Evolutionary conservation across 2,329 filamentous ascomycete genomes (phyloP), one percentile per base, ranked within the genome.

Genomic region (Elsinoe perseae): DNA sequence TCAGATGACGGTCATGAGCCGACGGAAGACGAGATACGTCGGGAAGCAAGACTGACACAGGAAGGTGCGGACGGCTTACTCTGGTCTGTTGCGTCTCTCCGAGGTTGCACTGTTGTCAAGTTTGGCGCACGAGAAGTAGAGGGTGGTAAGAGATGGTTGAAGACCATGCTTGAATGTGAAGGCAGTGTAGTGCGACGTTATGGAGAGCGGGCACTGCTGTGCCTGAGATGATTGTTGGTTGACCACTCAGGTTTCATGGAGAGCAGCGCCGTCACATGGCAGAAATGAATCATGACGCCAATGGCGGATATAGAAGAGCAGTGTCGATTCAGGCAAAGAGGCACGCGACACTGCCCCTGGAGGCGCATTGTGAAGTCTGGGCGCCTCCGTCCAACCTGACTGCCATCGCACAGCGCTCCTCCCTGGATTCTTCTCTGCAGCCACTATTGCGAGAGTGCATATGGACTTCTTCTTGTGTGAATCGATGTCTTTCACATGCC

Each of bases 81-180:
- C 2, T 95, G 90, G 89, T 91, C 89, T 23, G 88, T 87, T 10
- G 87, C 90, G 12, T 80, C 79, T 23, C 83, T 95, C 30, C 80
- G 90, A 54, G 86, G 89, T 3, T 95, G 92, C 65, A 85, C 93
- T 2, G 79, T 96, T 23, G 86, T 97, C 63, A 97, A 97, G 69
- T 95, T 97, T 68, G 89, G 88, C 1, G 88, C 91, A 1, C 79
- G 77, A 56, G 85, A 85, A 43, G 85, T 95, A 21, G 90, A 97
- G 69, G 86, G 85, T 23, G 90, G 85, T 3, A 82, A 87, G 62
- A 74, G 80, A 46, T 97, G 91, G 89, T 77, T 97, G 57, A 82
- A 83, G 8, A 77, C 77, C 5, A 87, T 96, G 80, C 73, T 95
- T 46, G 72, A 77, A 44, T 78, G 82, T 60, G 89, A 95, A 68